Evolutionary conservation across 148 eudicot genomes (phyloP).

Genomic region (Fagopyrum tataricum): DNA sequence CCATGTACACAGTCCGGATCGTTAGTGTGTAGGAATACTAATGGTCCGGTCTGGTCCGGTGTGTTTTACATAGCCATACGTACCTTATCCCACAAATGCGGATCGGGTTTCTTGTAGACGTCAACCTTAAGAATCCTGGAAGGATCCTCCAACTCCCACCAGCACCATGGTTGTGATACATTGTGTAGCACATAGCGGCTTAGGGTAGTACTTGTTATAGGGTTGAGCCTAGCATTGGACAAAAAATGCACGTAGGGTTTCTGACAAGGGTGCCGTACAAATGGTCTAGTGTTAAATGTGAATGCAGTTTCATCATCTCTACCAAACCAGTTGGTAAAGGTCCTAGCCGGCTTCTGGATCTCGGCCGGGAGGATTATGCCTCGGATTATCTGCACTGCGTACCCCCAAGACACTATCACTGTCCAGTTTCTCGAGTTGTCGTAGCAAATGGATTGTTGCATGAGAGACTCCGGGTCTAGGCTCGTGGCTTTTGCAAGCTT

Average conservation of each 20-base stretch:
- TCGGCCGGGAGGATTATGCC: conserved; percentile 31
- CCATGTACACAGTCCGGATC: too few relatives aligned
- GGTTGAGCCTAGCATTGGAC: conserved; percentile 12
- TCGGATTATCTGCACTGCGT: conserved; percentile 34
- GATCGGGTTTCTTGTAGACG: conserved; percentile 44
- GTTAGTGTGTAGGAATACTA: too few relatives aligned
- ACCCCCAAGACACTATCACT: conserved; percentile 72
- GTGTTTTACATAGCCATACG: too few relatives aligned
- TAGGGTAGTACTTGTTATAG: conserved; percentile 9
- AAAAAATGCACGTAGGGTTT: conserved; percentile 33
- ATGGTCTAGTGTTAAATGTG: conserved; percentile 35
- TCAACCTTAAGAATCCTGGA: conserved; percentile 18
- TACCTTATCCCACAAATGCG: conserved; percentile 52
- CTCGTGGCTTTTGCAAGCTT: conserved; percentile 25
- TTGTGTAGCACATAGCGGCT: conserved; percentile 22
- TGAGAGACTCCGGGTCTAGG: conserved; percentile 40
- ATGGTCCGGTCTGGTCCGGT: too few relatives aligned
- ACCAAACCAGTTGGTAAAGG: conserved; percentile 40
- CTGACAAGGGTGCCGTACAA: conserved; percentile 29
- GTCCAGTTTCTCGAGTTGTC: conserved; percentile 40
- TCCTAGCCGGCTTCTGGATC: conserved; percentile 35
- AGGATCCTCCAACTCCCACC: conserved; percentile 23
- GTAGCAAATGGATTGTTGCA: conserved; percentile 68
- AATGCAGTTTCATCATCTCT: conserved; percentile 21
- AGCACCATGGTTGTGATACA: conserved; percentile 18